Conservation (phyloP, 192 early-diverging fungal species). For the Thoreauomyces humboldtii region DNA sequence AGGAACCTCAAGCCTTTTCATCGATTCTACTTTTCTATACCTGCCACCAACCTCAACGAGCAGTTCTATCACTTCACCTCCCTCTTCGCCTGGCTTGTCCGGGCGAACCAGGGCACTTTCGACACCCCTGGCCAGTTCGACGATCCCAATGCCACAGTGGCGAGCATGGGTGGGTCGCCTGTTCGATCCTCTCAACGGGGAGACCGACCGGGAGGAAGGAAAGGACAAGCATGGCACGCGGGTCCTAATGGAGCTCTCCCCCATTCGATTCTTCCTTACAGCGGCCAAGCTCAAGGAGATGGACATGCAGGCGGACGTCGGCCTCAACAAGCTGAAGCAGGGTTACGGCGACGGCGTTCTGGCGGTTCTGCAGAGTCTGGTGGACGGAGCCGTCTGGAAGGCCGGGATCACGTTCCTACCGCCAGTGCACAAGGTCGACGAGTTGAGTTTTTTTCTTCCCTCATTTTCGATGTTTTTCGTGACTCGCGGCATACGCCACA, state of each 20-base stretch:
- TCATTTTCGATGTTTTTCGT: too few relatives aligned
- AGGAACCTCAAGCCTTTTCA: slow-evolving; percentile 41
- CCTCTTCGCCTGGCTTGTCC: slow-evolving; percentile 52
- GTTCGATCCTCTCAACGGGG: too few relatives aligned
- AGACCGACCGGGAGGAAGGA: too few relatives aligned
- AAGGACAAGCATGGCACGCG: too few relatives aligned
- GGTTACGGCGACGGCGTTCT: slow-evolving; percentile 55
- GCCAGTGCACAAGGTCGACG: slow-evolving; percentile 54
- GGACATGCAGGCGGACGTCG: slow-evolving; percentile 50
- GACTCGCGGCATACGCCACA: too few relatives aligned
- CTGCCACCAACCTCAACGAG: slow-evolving; percentile 52
- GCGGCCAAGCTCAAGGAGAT: slow-evolving; percentile 51
- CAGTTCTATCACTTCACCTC: slow-evolving; percentile 54
- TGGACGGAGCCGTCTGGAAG: slow-evolving; percentile 42
- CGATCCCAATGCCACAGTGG: slow-evolving; percentile 56
- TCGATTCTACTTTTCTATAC: slow-evolving; percentile 42
- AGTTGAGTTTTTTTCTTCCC: too few relatives aligned
- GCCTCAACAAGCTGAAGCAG: slow-evolving; percentile 55
- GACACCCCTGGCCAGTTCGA: slow-evolving; percentile 58
- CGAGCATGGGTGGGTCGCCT: slow-evolving; percentile 53
- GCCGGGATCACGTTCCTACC: slow-evolving; percentile 43
- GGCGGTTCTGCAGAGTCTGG: slow-evolving; percentile 38
- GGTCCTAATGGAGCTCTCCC: too few relatives aligned
- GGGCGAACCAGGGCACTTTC: slow-evolving; percentile 33
- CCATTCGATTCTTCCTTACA: slow-evolving; percentile 24